Base-by-base conservation (phyloP, 1,139 yeast genomes). In the Taiozyma sp. region DNA sequence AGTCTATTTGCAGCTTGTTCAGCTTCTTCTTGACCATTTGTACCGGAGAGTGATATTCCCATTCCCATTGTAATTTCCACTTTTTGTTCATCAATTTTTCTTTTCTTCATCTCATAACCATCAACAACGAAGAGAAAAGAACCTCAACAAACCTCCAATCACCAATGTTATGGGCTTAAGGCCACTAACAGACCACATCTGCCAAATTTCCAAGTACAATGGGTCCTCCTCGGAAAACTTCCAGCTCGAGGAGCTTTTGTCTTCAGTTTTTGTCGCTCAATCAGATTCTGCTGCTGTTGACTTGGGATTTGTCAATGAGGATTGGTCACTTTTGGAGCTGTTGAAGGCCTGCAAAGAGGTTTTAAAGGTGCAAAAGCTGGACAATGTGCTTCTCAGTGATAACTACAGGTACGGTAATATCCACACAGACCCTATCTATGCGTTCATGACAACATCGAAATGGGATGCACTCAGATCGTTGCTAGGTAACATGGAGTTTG, bases 1-100 rank as follows among this genome's bases (percentile, higher is more conserved):
- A 76, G 62, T 85, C 85, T 8, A 78, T 75, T 23, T 64, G 63
- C 13, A 66, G 47, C 7, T 66, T 66, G 50, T 67, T 70, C 22
- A 51, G 47, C 14, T 51, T 53, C 54, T 69, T 70, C 50, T 70
- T 70, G 4, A 68, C 73, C 73, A 70, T 69, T 24, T 14, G 12
- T 10, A 28, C 30, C 27, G 27, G 27, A 19, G 27, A 24, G 27
- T 24, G 8, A 6, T 24, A 24, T 24, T 24, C 19, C 19, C 19
- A 2, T 19, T 19, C 3, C 2, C 19, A 19, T 19, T 19, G 19
- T 19, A 19, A 19, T 19, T 19, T 19, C 19, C 19, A 19, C 19
- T 19, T 19, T 19, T 19, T 19, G 19, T 19, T 19, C 19, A 19
- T 19, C 19, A 19, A 19, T 19, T 19, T 19, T 38, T 38, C 19